Base-by-base conservation (phyloP, 1,284 basidiomycete genomes). In the Gomphus bonarii region DNA sequence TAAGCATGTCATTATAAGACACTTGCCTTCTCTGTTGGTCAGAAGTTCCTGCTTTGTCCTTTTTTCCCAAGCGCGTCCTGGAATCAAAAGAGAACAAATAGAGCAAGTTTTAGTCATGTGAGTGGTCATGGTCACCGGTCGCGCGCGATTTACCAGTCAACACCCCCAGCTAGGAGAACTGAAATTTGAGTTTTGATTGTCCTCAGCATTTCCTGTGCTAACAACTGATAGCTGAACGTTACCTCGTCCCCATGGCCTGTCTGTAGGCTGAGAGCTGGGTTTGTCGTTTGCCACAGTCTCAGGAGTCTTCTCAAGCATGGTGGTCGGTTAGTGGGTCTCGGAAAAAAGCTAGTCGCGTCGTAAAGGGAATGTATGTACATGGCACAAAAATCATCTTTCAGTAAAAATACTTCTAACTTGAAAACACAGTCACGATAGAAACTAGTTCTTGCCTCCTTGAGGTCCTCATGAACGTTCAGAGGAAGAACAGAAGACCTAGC, bases 21-120 rank as follows among this genome's bases (percentile, higher is more conserved):
- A 42, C 36, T 18, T 38, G 40, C 55, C 55, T 38, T 44, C 38
- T 50, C 30, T 57, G 38, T 25, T 51, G 35, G 16, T 57, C 55
- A 30, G 25, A 18, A n/a, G n/a, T 25, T 16, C 55, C 55, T 25
- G 36, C 28, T 43, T 55, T 57, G n/a, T 55, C 55, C 31, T 62
- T 58, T 42, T 60, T 56, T 11, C 60, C 60, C 11, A 61, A 46
- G 14, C 61, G 47, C 14, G 54, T 48, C 59, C 59, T 56, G 28
- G 2, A 52, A 36, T 38, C 31, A 10, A n/a, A 43, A 20, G 16
- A 52, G n/a, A 25, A 30, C 50, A 55, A 54, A 28, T 36, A 35
- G 33, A 28, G 44, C 47, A 36, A 35, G 38, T 12, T 38, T 22
- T n/a, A 33, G 30, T 36, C 22, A 43, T 38, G 30, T 50, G 50